These are phyloP conservation scores for Arthrobotrys sphaeroides DNA, from an alignment of 2,329 filamentous ascomycete genomes.

Conservation along the genomic window DNA sequence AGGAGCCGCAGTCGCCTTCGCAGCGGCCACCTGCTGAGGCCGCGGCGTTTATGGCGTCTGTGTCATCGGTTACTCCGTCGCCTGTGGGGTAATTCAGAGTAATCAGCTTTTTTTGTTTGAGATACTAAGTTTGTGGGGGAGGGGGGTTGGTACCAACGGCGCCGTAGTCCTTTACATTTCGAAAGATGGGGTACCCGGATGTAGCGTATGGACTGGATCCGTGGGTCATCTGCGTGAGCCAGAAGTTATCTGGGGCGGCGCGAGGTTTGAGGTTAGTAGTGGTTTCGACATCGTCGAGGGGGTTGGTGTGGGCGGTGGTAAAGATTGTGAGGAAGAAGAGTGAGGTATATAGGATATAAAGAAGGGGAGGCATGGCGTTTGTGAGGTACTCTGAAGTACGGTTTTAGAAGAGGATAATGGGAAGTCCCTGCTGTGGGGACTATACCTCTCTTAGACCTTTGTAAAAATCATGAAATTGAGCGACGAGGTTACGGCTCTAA, in stretches of 20 bases:
- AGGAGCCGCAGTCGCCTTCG: slow-evolving; percentile 56
- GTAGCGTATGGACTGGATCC: slow-evolving; percentile 11
- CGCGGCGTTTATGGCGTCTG: slow-evolving; percentile 60
- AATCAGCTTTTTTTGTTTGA: background rate
- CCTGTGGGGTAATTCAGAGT: slow-evolving; percentile 32
- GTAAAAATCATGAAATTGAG: no score
- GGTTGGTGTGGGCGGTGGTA: background rate
- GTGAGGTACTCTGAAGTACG: background rate
- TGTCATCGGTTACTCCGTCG: slow-evolving; percentile 59
- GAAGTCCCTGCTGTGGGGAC: background rate
- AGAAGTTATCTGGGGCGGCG: slow-evolving; percentile 31
- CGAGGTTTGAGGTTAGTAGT: background rate
- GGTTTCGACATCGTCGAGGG: background rate
- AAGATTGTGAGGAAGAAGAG: background rate
- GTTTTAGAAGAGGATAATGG: no score
- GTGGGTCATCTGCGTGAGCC: slow-evolving; percentile 30
- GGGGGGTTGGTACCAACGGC: slow-evolving; percentile 60
- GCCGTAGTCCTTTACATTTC: slow-evolving; percentile 63
- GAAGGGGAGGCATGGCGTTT: background rate
- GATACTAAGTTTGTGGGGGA: background rate
- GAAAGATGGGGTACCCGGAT: slow-evolving; percentile 61
- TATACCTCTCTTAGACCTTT: background rate
- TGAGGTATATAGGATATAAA: background rate
- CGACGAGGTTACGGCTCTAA: no score
- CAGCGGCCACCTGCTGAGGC: slow-evolving; percentile 58